Percentiles rank a stretch among this genome's conserved stretches.
phyloP scores from a whole-genome alignment of 2,329 filamentous ascomycete species.

The Dactylonectria estremocensis region DNA sequence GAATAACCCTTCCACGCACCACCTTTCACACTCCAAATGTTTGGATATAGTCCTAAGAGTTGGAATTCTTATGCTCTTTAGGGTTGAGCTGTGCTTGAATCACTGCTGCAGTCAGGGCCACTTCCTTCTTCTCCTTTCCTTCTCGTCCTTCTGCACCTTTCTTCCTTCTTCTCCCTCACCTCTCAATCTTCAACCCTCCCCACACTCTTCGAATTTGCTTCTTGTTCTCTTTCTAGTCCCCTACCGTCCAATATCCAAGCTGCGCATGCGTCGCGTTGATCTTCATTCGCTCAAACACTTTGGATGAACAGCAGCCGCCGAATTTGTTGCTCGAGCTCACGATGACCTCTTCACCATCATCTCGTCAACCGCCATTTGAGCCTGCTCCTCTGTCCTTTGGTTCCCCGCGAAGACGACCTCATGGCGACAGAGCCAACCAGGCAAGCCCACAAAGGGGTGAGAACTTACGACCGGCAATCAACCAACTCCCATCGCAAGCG shows the following conservation, averaged over 20 bases:
- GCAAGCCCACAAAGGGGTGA: not conserved
- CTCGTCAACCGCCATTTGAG: not conserved
- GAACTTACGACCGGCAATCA: not conserved
- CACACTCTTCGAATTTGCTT: not conserved
- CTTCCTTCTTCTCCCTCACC: not conserved
- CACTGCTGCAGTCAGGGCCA: not conserved
- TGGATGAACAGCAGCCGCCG: not conserved
- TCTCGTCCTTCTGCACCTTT: not conserved
- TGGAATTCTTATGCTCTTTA: not conserved
- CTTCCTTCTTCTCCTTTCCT: not conserved
- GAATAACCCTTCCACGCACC: not conserved
- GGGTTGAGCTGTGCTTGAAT: not conserved
- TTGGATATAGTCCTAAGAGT: not conserved
- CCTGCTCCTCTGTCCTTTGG: not conserved
- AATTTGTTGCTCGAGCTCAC: not conserved
- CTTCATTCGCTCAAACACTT: not conserved
- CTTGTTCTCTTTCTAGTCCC: too few species aligned
- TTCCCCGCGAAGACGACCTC: not conserved
- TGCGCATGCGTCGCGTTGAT: too few species aligned
- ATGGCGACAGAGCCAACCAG: not conserved
- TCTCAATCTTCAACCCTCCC: not conserved
- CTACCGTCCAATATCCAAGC: not conserved
- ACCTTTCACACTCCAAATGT: not conserved
- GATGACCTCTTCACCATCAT: conserved; percentile 11
- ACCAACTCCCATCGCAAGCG: not conserved